Evolutionary conservation across 257 asterid genomes (phyloP).

Genomic region (Leptodermis oblonga): DNA sequence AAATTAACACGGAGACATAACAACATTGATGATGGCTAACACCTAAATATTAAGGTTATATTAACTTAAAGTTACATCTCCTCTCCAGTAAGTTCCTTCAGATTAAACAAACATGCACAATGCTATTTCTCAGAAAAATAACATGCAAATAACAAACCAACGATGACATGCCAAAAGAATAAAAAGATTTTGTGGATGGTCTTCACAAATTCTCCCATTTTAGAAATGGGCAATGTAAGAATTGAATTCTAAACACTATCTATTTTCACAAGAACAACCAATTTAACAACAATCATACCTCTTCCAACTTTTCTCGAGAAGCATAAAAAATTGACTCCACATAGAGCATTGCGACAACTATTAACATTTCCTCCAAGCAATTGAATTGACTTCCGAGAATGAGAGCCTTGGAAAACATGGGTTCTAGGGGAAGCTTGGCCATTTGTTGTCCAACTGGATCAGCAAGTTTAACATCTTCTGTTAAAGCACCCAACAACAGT

Average conservation of each 20-base stretch:
- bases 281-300: constrained; percentile 40
- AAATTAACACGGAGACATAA: not conserved
- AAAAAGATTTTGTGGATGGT: not conserved
- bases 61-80: not conserved
- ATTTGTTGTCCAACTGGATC: constrained; percentile 85
- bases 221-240: not conserved
- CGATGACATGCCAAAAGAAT: not conserved
- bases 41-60: not conserved
- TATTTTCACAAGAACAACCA: not conserved
- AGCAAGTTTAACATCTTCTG: constrained; percentile 67
- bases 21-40: not conserved
- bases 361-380: constrained; percentile 91
- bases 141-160: not conserved
- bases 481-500: constrained; percentile 83
- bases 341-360: constrained; percentile 82
- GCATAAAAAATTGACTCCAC: constrained; percentile 89
- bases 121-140: not conserved
- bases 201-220: not conserved
- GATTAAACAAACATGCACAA: not conserved
- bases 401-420: constrained; percentile 85
- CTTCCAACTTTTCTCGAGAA: constrained; percentile 92
- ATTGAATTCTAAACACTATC: not conserved
- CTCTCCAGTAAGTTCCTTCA: not conserved
- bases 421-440: constrained; percentile 92
- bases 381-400: constrained; percentile 70